Evolutionary conservation across 1,284 basidiomycete species (phyloP), one percentile per base, ranked within the genome.

Genomic region (Golubevia pallescens): DNA sequence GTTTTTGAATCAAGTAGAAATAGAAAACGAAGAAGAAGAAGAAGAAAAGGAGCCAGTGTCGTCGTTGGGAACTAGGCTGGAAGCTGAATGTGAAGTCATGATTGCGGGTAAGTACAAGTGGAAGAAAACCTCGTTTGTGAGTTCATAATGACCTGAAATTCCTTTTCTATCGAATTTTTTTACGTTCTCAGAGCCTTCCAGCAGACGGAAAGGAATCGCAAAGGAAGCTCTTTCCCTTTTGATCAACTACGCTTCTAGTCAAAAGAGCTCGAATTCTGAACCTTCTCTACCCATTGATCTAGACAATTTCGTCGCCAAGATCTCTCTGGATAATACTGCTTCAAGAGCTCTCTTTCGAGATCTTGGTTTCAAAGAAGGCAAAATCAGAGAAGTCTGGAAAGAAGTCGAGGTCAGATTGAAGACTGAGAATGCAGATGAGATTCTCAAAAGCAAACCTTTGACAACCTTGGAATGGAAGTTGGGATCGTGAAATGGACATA

Each of bases 51-150:
- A 88, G 32, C 88, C 88, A 28, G 90, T 48, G 1, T 42, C 58
- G 32, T 58, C 61, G 32, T 61, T 62, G 51, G 89, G 90, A 68
- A 89, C 87, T 1, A 89, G 90, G 70, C 87, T 68, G 16, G 83
- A 88, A 60, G 88, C 90, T 20, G 93, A 95, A 77, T 87, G 89
- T 65, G 89, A 90, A 81, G 90, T 95, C 69, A 96, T 95, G 94
- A 92, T 96, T 74, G 92, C 93, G 61, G 90, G 91, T 90, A 28
- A 64, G 65, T 60, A 16, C 2, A 28, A 68, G 63, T 88, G 69
- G 60, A 61, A 16, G 28, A n/a, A 19, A 52, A 48, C 51, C 19
- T 55, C 21, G 10, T 69, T 57, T 65, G 61, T 51, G 65, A 54
- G 42, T 57, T 24, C 19, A 53, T 52, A 57, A 67, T 56, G 51